Evolutionary conservation across 176 grass and related monocot species (phyloP).

Genomic region (Dactylis glomerata): DNA sequence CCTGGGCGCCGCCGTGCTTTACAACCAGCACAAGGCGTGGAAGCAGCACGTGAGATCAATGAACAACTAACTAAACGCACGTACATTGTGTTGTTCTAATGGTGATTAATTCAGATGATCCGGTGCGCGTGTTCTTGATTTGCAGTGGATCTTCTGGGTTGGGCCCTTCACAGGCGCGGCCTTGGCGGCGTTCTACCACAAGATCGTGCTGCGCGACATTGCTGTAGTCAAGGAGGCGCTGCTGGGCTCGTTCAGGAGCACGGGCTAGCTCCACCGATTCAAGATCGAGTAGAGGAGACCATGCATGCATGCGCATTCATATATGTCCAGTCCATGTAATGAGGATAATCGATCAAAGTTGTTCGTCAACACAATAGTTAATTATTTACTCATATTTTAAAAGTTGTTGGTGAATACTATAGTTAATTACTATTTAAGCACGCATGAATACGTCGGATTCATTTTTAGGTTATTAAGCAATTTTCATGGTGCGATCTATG

Average conservation of each 20-base stretch:
- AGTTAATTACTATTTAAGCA: too few relatives aligned
- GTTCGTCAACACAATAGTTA: too few relatives aligned
- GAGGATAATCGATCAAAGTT: background rate
- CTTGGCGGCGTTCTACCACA: slow-evolving; percentile 25
- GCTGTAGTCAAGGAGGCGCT: background rate
- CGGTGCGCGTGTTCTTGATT: background rate
- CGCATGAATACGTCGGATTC: too few relatives aligned
- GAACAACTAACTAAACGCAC: background rate
- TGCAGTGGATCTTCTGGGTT: slow-evolving; percentile 40
- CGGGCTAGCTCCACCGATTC: background rate
- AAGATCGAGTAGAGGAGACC: background rate
- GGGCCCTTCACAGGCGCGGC: slow-evolving; percentile 24
- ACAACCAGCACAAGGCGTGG: slow-evolving; percentile 20
- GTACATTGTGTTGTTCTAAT: background rate
- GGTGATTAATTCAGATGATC: background rate
- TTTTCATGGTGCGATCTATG: too few relatives aligned
- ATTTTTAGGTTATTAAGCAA: too few relatives aligned
- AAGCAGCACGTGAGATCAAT: slow-evolving; percentile 19
- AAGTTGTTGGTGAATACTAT: too few relatives aligned
- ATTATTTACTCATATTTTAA: too few relatives aligned
- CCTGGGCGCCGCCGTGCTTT: slow-evolving; percentile 37
- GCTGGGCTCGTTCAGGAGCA: background rate
- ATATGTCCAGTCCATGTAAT: background rate
- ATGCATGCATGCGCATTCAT: background rate
- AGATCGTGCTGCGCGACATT: slow-evolving; percentile 19